A percentile compares a stretch with the other conserved stretches of the same genome.
These are phyloP conservation scores for Aristolochia californica DNA, from an alignment of 164 flowering plant genomes.

Conservation along the genomic window DNA sequence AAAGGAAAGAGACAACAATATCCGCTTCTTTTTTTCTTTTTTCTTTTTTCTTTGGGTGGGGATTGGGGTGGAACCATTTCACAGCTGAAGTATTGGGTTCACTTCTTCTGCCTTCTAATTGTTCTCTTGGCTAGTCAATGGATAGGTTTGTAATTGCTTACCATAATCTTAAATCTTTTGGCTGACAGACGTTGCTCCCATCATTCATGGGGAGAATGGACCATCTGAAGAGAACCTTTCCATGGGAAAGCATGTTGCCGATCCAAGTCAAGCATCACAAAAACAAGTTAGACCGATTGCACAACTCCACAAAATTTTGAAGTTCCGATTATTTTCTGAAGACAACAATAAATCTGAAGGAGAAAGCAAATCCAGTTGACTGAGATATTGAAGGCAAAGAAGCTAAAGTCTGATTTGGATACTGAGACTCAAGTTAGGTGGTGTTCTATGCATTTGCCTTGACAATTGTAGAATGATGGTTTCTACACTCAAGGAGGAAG, in stretches of 20 bases:
- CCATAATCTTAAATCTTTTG: background rate
- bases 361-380: background rate
- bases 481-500: no score
- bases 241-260: constrained; percentile 29
- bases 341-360: constrained; percentile 10
- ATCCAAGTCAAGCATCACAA: constrained; percentile 29
- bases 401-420: background rate
- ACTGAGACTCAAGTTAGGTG: background rate
- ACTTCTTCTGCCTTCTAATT: background rate
- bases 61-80: background rate
- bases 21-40: no score
- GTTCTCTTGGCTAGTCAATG: background rate
- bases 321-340: constrained; percentile 37
- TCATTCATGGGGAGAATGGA: constrained; percentile 49
- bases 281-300: constrained; percentile 52
- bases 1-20: no score
- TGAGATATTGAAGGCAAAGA: background rate
- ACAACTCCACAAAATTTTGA: constrained; percentile 42
- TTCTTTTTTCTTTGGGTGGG: no score
- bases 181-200: constrained; percentile 14
- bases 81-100: background rate
- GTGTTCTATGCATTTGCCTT: no score
- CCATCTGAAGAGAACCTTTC: constrained; percentile 48
- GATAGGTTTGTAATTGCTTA: no score
- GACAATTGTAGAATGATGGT: no score